Evolutionary conservation across 2,329 filamentous ascomycete genomes (phyloP), one percentile per base, ranked within the genome.

Genomic region (Blumeria graminis): DNA sequence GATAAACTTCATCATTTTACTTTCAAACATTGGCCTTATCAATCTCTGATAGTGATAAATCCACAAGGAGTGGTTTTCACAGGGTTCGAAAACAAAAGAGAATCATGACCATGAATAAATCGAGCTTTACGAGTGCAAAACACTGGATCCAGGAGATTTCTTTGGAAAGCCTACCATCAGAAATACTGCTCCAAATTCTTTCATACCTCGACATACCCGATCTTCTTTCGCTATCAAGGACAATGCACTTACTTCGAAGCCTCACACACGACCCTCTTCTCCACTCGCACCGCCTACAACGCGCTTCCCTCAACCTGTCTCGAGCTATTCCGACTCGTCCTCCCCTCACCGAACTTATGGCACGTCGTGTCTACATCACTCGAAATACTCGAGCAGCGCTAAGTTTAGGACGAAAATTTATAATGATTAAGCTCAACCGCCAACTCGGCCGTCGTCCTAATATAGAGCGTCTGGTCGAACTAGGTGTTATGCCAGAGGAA

Each of bases 261-360:
- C 72, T 86, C 53, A 79, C 78, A 28, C 71, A 78, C 46, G 73
- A 80, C 45, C 82, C 81, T n/a, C 71, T 84, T 56, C 70, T 86
- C 14, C 82, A 84, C 65, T 70, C 70, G 56, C 71, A 75, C 60
- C 80, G 82, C 51, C 74, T 84, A 18, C 78, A 74, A 54, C 73
- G 70, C 60, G 76, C 72, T 38, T 76, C 78, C 38, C 62, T 69
- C 36, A 67, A 71, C 3, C 74, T 86, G 3, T 71, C 74, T 4
- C 73, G 74, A 14, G 70, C 78, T 35, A 71, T 86, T 10, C 69
- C 70, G 7, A 75, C 75, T 6, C 74, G 79, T 7, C 78, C 81
- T 1, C 74, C 77, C 3, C 70, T 81, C 1, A 67, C 76, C 39
- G 77, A 82, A 57, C 77, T 85, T 13, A 78, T 81, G 55, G 68